phyloP scores from a whole-genome alignment of 805 yeast genomes.

The Candida multigemmis region DNA sequence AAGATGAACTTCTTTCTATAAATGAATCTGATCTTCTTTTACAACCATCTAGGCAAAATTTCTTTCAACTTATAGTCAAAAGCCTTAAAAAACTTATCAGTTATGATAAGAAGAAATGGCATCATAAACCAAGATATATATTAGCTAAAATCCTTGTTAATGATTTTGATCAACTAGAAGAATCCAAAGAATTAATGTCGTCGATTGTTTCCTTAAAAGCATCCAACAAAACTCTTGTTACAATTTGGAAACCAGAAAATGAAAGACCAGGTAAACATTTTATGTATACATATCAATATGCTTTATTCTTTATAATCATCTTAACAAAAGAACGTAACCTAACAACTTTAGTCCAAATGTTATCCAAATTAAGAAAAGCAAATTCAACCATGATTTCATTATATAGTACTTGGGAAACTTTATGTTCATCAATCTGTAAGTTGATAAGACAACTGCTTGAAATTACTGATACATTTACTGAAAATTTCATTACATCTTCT shows the following conservation, averaged over 20 bases:
- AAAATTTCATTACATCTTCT: constrained; percentile 37
- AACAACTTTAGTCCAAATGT: constrained; percentile 47
- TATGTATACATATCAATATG: constrained; percentile 63
- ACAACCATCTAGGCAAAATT: constrained; percentile 8
- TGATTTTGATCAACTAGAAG: constrained; percentile 40
- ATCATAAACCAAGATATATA: constrained; percentile 73
- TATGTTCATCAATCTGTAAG: constrained; percentile 44
- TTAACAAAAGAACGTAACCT: constrained; percentile 47
- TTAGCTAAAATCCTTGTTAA: constrained; percentile 54
- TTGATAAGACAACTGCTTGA: constrained; percentile 37
- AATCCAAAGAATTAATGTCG: constrained; percentile 59
- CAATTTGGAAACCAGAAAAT: constrained; percentile 87
- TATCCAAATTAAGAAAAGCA: constrained; percentile 69
- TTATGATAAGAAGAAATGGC: constrained; percentile 83
- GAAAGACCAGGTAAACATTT: constrained; percentile 94
- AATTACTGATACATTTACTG: constrained; percentile 41
- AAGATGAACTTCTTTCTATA: constrained; percentile 19
- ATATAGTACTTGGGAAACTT: constrained; percentile 55
- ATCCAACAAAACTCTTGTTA: constrained; percentile 61
- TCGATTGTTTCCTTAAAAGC: constrained; percentile 57
- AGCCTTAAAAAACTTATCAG: constrained; percentile 39
- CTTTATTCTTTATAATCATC: constrained; percentile 51
- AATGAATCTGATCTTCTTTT: constrained; percentile 2
- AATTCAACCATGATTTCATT: constrained; percentile 69
- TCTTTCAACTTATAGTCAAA: constrained; percentile 32